phyloP scores from a whole-genome alignment of 192 early-diverging fungal species.

The Gaertneriomyces semiglobifer region DNA sequence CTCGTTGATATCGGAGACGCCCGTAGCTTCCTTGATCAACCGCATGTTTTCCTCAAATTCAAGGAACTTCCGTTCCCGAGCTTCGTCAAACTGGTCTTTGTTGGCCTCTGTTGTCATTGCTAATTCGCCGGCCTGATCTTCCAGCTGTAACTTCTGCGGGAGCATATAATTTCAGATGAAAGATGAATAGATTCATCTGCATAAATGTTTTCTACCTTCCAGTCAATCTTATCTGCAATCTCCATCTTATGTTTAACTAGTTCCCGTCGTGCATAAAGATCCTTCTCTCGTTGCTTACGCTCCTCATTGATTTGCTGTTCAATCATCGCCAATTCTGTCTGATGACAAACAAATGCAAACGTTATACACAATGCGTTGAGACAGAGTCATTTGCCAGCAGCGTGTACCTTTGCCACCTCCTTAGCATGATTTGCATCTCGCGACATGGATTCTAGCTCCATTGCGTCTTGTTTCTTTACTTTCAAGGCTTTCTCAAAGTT shows the following conservation, averaged over 20 bases:
- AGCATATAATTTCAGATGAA: conserved; percentile 7
- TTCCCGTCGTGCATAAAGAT: conserved; percentile 49
- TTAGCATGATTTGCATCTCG: conserved; percentile 62
- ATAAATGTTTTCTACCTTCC: conserved; percentile 39
- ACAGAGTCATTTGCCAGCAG: conserved; percentile 26
- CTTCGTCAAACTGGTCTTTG: conserved; percentile 55
- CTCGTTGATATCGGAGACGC: conserved; percentile 57
- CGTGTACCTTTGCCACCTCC: conserved; percentile 51
- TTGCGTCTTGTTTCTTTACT: conserved; percentile 53
- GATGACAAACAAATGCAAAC: background rate
- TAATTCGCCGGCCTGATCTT: conserved; percentile 40
- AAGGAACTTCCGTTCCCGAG: conserved; percentile 48
- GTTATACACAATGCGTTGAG: conserved; percentile 36
- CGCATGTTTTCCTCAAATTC: conserved; percentile 63
- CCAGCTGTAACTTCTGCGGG: conserved; percentile 39
- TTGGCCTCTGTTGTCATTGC: conserved; percentile 24
- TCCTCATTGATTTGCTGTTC: conserved; percentile 64
- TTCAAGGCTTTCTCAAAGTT: conserved; percentile 58
- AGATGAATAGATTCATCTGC: conserved; percentile 8
- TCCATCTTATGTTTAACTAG: conserved; percentile 61
- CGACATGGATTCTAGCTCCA: conserved; percentile 59
- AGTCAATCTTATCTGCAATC: conserved; percentile 51
- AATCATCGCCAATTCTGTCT: conserved; percentile 54
- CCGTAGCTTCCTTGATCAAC: conserved; percentile 62
- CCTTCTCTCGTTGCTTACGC: conserved; percentile 56